These are phyloP conservation scores for Nannochloris sp. DNA, from an alignment of 139 green algal genomes.

Conservation along the genomic window DNA sequence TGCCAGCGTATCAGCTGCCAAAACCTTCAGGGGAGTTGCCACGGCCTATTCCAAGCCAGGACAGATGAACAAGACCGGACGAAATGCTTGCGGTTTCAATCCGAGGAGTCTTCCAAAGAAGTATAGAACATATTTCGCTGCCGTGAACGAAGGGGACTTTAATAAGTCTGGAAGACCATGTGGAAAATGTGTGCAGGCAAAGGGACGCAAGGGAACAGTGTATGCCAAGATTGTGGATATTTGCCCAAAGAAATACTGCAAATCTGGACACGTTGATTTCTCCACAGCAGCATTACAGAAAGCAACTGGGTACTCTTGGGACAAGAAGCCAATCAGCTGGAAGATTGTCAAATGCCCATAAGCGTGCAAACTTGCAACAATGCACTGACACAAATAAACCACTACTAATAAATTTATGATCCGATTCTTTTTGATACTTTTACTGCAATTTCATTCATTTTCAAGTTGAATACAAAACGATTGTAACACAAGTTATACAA, in stretches of 20 bases:
- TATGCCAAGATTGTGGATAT: slow-evolving; percentile 5
- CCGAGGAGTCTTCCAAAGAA: background rate
- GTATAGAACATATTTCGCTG: background rate
- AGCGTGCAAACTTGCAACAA: too few relatives aligned
- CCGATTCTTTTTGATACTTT: too few relatives aligned
- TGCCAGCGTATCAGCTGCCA: background rate
- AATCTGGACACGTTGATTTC: slow-evolving; percentile 12
- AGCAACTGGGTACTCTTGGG: slow-evolving; percentile 14
- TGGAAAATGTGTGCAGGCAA: background rate
- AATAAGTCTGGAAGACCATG: background rate
- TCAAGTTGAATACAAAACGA: too few relatives aligned
- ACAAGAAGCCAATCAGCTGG: slow-evolving; percentile 13
- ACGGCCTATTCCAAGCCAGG: background rate
- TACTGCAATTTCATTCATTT: too few relatives aligned
- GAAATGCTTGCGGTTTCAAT: slow-evolving; percentile 3
- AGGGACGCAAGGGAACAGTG: background rate
- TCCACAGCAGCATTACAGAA: slow-evolving; percentile 10
- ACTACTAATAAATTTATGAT: too few relatives aligned
- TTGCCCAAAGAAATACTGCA: background rate
- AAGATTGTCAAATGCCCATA: background rate
- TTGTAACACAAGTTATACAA: too few relatives aligned
- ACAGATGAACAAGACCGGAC: background rate
- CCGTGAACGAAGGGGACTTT: slow-evolving; percentile 1
- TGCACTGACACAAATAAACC: too few relatives aligned
- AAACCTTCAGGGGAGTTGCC: background rate